Evolutionary conservation across 768 basidiomycete genomes (phyloP).

Genomic region (Leccinum barrowsii): DNA sequence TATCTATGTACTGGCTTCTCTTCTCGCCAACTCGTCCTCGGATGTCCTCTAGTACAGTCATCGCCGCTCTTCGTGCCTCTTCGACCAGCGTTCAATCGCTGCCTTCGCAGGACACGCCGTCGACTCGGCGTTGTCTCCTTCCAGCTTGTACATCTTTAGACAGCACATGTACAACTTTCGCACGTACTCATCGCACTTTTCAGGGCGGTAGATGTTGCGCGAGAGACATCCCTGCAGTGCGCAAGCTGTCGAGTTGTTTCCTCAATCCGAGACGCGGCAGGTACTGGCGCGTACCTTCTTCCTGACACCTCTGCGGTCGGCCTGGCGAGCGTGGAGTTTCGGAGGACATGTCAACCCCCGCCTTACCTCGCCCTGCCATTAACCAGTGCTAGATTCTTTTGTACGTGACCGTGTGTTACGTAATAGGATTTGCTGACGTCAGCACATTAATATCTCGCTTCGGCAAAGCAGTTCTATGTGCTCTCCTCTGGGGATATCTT

Average conservation of each 20-base stretch:
- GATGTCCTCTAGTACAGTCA: not conserved
- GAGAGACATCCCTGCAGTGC: slow-evolving; percentile 58
- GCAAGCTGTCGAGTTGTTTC: slow-evolving; percentile 47
- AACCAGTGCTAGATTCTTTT: not conserved
- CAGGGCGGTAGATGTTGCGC: slow-evolving; percentile 61
- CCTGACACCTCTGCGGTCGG: slow-evolving; percentile 17
- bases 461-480: slow-evolving; percentile 46
- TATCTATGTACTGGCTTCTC: not conserved
- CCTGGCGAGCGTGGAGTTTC: not conserved
- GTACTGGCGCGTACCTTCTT: not conserved
- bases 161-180: slow-evolving; percentile 62
- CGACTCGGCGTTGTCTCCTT: slow-evolving; percentile 41
- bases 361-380: not conserved
- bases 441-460: slow-evolving; percentile 35
- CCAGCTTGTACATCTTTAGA: slow-evolving; percentile 48
- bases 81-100: slow-evolving; percentile 58
- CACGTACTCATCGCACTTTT: slow-evolving; percentile 53
- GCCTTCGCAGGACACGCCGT: slow-evolving; percentile 58
- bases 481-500: no score
- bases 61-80: slow-evolving; percentile 16
- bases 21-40: no score
- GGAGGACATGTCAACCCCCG: not conserved
- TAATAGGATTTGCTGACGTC: no score
- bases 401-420: no score
- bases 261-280: not conserved